A percentile compares a stretch with the other conserved stretches of the same genome.
Conservation (phyloP, 441 rosid genomes). For the Biscutella laevigata region DNA sequence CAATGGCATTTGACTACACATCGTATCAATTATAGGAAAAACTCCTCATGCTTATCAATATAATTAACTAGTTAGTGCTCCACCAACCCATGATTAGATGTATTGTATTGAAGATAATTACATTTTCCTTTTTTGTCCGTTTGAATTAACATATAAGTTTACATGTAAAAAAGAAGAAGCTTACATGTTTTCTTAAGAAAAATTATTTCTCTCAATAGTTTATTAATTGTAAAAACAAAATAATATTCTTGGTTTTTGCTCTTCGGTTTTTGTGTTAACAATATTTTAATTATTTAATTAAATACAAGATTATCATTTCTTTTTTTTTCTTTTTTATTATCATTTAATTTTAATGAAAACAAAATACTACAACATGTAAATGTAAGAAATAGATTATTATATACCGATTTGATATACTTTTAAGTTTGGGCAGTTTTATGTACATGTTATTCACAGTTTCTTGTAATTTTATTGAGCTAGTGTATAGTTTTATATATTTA, state of each 20-base stretch:
- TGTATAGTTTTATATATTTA: background rate
- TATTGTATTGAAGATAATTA: background rate
- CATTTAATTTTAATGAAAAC: no score
- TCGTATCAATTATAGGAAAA: background rate
- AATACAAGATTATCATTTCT: no score
- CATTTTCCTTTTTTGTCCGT: background rate
- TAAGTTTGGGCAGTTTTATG: background rate
- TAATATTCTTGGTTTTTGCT: no score
- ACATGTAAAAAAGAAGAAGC: no score
- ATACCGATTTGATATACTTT: no score
- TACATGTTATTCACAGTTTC: background rate
- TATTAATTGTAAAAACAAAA: background rate
- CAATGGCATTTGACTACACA: conserved; percentile 9
- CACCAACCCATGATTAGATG: conserved; percentile 19
- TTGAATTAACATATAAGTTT: background rate
- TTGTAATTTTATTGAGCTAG: background rate
- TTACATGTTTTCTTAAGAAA: background rate
- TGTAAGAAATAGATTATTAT: no score
- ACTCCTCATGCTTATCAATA: background rate
- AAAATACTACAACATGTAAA: no score
- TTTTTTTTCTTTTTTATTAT: no score
- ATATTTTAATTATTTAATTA: no score
- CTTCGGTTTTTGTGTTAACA: background rate
- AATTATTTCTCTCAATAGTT: background rate
- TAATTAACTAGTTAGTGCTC: background rate